phyloP scores from a whole-genome alignment of 352 stramenopile genomes.

The Phytophthora vignae region DNA sequence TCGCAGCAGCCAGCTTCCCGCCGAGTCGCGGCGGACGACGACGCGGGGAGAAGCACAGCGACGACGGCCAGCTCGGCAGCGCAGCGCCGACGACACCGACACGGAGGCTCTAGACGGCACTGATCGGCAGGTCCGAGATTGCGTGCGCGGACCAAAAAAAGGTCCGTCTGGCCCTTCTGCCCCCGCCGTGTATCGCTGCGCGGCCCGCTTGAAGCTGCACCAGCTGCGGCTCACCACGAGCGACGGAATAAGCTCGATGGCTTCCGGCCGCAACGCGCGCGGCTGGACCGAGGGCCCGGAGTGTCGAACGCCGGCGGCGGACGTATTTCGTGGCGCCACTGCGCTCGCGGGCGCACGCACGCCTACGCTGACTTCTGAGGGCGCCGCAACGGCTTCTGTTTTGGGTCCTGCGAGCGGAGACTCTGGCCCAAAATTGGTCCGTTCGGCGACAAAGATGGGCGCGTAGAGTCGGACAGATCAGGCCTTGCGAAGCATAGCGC shows the following conservation, averaged over 20 bases:
- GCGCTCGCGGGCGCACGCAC: neutral
- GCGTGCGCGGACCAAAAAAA: slow-evolving; percentile 24
- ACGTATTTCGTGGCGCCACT: slow-evolving; percentile 27
- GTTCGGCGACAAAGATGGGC: slow-evolving; percentile 17
- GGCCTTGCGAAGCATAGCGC: slow-evolving; percentile 10
- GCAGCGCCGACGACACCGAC: slow-evolving; percentile 11
- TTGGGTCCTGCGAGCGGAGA: slow-evolving; percentile 10
- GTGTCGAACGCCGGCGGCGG: neutral
- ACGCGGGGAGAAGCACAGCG: slow-evolving; percentile 3
- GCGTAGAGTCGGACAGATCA: slow-evolving; percentile 28
- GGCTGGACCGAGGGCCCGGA: slow-evolving; percentile 9
- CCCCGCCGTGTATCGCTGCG: slow-evolving; percentile 19
- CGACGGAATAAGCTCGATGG: slow-evolving; percentile 24
- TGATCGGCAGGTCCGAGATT: slow-evolving; percentile 20
- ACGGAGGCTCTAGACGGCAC: neutral
- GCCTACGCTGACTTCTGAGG: neutral
- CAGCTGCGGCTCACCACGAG: slow-evolving; percentile 34
- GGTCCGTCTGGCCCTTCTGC: neutral
- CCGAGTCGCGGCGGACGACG: slow-evolving; percentile 21
- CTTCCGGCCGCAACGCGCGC: neutral
- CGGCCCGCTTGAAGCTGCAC: slow-evolving; percentile 20
- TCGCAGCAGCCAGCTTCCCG: slow-evolving; percentile 17
- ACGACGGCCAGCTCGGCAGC: neutral
- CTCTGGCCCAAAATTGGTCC: slow-evolving; percentile 1
- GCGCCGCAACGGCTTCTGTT: slow-evolving; percentile 22